Evolutionary conservation across 2,329 filamentous ascomycete genomes (phyloP).

Genomic region (Escovopsis sp.): DNA sequence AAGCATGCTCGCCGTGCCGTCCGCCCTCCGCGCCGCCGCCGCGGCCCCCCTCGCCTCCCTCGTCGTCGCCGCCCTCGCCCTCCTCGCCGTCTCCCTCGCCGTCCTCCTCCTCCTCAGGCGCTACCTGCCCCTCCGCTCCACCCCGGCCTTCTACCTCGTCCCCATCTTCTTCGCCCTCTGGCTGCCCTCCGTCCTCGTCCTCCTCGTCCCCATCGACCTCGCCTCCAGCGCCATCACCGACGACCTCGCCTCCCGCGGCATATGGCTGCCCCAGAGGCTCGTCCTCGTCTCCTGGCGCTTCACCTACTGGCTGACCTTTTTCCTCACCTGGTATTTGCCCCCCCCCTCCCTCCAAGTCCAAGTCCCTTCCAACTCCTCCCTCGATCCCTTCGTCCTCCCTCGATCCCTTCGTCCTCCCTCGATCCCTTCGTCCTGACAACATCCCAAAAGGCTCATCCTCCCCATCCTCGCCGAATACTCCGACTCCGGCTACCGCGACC

Average conservation of each 20-base stretch:
- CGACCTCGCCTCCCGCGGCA: conserved; percentile 56
- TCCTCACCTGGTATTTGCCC: conserved; percentile 77
- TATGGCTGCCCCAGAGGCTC: conserved; percentile 70
- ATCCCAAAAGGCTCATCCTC: conserved; percentile 55
- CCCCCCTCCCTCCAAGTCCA: too few relatives aligned
- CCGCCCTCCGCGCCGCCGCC: conserved; percentile 47
- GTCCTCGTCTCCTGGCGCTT: conserved; percentile 87
- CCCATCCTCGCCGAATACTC: conserved; percentile 88
- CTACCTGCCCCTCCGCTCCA: conserved; percentile 80
- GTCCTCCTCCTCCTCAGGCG: conserved; percentile 76
- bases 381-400: too few relatives aligned
- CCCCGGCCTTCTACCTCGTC: conserved; percentile 75
- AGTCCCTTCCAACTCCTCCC: too few relatives aligned
- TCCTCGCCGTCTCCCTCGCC: conserved; percentile 57
- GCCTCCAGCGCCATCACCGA: conserved; percentile 67
- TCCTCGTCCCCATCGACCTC: conserved; percentile 90
- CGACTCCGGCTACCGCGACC: conserved; percentile 83
- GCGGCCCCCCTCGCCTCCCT: conserved; percentile 60
- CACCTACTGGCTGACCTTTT: conserved; percentile 93
- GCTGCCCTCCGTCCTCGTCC: conserved; percentile 76
- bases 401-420: too few relatives aligned
- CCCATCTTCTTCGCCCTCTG: conserved; percentile 95
- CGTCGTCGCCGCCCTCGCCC: conserved; percentile 58
- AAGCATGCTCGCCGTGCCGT: conserved; percentile 5
- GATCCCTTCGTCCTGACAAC: background rate